Percentiles rank a stretch among this genome's conserved stretches.
phyloP scores from a whole-genome alignment of 805 yeast genomes.

The Ogataea nitratoaversa region DNA sequence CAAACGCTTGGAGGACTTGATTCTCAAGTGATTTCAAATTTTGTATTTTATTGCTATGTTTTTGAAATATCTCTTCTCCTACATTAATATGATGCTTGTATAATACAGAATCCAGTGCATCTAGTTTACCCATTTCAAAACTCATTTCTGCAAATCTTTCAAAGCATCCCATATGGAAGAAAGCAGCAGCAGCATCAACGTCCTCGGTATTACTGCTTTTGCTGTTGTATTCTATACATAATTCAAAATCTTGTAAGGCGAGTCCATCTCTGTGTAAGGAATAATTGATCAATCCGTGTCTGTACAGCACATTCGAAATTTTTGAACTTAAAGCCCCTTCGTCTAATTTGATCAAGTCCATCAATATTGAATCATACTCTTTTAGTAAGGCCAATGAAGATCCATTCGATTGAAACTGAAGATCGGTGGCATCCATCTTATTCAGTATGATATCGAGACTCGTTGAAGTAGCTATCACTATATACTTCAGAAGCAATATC shows the following conservation, averaged over 20 bases:
- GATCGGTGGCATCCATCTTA: constrained; percentile 9
- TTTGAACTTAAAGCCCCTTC: constrained; percentile 5
- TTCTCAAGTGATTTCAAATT: constrained; percentile 3
- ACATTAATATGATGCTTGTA: constrained; percentile 13
- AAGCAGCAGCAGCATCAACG: neutral
- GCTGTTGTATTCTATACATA: constrained; percentile 39
- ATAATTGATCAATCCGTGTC: constrained; percentile 58
- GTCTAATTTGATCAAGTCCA: constrained; percentile 13
- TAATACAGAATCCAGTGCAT: constrained; percentile 25
- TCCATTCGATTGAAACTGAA: constrained; percentile 20
- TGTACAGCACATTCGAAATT: constrained; percentile 47
- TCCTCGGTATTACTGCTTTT: constrained; percentile 14
- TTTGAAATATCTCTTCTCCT: neutral
- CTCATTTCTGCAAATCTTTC: constrained; percentile 45
- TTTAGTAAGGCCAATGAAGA: constrained; percentile 27
- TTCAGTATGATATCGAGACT: neutral
- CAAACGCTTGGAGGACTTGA: constrained; percentile 1
- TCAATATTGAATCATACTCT: constrained; percentile 26
- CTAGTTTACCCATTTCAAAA: constrained; percentile 49
- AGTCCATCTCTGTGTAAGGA: constrained; percentile 49
- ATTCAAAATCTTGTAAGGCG: constrained; percentile 50
- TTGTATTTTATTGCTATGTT: constrained; percentile 4
- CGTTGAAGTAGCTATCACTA: neutral
- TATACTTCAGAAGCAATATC: neutral
- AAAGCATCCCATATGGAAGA: constrained; percentile 46